These are phyloP conservation scores for Colletotrichum costaricense DNA, from an alignment of 2,329 filamentous ascomycete species.

Conservation along the genomic window DNA sequence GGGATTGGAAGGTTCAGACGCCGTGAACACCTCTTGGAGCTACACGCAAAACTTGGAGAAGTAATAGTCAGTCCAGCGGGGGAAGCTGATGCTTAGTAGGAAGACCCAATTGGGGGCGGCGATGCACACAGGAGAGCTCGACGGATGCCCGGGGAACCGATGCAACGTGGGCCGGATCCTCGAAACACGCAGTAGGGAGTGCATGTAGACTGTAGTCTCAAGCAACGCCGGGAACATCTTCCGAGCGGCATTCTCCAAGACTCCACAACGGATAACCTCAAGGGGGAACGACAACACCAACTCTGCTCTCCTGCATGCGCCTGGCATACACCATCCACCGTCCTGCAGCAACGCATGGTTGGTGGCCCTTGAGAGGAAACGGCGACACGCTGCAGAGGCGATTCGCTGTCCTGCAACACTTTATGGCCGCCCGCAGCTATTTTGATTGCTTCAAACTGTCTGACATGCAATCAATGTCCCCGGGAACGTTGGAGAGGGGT, in stretches of 20 bases:
- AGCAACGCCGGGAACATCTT: conserved; percentile 8
- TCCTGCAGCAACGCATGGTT: conserved; percentile 6
- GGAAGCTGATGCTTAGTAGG: conserved; percentile 8
- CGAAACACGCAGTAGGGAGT: conserved; percentile 15
- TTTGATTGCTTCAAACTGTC: conserved; percentile 23
- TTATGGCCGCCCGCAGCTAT: conserved; percentile 16
- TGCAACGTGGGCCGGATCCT: conserved; percentile 21
- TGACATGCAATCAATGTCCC: conserved; percentile 13
- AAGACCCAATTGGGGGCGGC: conserved; percentile 5
- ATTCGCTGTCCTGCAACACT: conserved; percentile 25
- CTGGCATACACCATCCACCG: background rate
- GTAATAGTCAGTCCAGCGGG: conserved; percentile 5
- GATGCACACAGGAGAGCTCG: background rate
- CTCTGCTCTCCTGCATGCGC: background rate
- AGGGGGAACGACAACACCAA: background rate
- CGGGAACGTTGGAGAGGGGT: conserved; percentile 22
- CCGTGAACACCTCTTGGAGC: conserved; percentile 11
- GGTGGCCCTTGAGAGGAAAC: background rate
- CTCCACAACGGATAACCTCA: background rate
- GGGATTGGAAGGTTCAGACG: conserved; percentile 14
- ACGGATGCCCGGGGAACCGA: conserved; percentile 18
- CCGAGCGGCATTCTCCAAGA: background rate
- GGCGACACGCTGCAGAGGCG: conserved; percentile 12
- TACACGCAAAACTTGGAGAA: conserved; percentile 2
- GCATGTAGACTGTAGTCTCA: conserved; percentile 2